Evolutionary conservation across 768 basidiomycete genomes (phyloP).

Genomic region (Scleroderma bovista): DNA sequence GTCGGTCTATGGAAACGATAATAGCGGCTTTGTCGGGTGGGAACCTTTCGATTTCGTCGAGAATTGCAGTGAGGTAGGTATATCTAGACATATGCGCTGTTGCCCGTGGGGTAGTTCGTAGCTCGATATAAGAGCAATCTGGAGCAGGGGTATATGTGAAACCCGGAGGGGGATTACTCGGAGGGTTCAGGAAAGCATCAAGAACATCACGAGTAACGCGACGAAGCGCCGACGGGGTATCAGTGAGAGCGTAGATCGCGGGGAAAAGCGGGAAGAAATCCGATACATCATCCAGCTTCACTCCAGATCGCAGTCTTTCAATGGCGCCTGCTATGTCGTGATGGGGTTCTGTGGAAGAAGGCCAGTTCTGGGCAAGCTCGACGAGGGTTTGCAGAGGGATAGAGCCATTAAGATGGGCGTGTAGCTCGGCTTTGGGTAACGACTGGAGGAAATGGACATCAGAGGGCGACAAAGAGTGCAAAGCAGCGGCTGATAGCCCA

Average conservation of each 20-base stretch:
- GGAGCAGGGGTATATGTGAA: constrained; percentile 33
- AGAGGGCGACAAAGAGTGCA: constrained; percentile 43
- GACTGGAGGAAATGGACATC: constrained; percentile 55
- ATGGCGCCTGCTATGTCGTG: constrained; percentile 43
- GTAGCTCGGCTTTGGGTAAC: constrained; percentile 79
- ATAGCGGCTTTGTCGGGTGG: constrained; percentile 45
- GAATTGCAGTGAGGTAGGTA: constrained; percentile 59
- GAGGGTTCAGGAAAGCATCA: constrained; percentile 44
- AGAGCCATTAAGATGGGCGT: constrained; percentile 82
- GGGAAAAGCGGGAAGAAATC: constrained; percentile 77
- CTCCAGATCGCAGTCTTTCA: constrained; percentile 32
- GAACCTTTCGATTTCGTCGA: constrained; percentile 61
- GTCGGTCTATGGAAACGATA: constrained; percentile 72
- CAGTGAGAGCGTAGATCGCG: constrained; percentile 72
- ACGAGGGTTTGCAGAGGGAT: constrained; percentile 65
- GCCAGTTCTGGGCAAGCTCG: constrained; percentile 48
- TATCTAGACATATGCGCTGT: constrained; percentile 53
- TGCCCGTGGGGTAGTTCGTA: constrained; percentile 73
- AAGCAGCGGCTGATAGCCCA: constrained; percentile 41
- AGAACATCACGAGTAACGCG: constrained; percentile 64
- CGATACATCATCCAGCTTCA: constrained; percentile 45
- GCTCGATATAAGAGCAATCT: constrained; percentile 70
- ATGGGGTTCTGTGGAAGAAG: constrained; percentile 15
- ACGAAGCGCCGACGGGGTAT: constrained; percentile 48
- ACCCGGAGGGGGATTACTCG: constrained; percentile 15